Base-by-base conservation (phyloP, 345 rosid species). In the Lepidium didymum region DNA sequence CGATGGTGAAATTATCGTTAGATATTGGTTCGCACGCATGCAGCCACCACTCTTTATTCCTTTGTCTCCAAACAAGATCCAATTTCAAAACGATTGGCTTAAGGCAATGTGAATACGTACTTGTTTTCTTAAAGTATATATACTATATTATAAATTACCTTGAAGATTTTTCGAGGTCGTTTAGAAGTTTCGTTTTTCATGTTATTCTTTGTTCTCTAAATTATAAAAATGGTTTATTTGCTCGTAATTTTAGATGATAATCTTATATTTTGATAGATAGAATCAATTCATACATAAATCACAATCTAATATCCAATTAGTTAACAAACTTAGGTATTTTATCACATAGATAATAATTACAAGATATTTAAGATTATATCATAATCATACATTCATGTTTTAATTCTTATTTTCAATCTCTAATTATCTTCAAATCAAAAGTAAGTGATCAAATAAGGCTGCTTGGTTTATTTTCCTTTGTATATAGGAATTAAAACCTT, bases 11-110 rank as follows among this genome's bases (percentile, higher is more conserved):
- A 29, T 50, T 61, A 34, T 61, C 49, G 66, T 37, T 68, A 35
- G 13, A 40, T 57, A 52, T 62, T 61, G 68, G 62, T 36, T 70
- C 54, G 38, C 62, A 62, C 68, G 62, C 62, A 62, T 62, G 62
- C 69, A 70, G 62, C 62, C 56, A 62, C 68, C 54, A 62, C 25
- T 34, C 23, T 10, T 34, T 18, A 29, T 61, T 33, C 11, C 13
- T 15, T 15, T 52, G n/a, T 41, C 45, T 36, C 54, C 9, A 61
- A 70, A 33, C 10, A 59, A 40, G 42, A 42, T 29, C 61, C 61
- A 10, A 29, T 7, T 34, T 8, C 21, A 4, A 31, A 50, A 51
- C 59, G 4, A 69, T 37, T 69, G 50, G 65, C 38, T 68, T 35
- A 0, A 36, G 21, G 56, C 64, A 29, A 6, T 13, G 12, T 38